Percentiles rank a stretch among this genome's conserved stretches.
phyloP scores from a whole-genome alignment of 345 rosid genomes.

The Murraya koenigii region DNA sequence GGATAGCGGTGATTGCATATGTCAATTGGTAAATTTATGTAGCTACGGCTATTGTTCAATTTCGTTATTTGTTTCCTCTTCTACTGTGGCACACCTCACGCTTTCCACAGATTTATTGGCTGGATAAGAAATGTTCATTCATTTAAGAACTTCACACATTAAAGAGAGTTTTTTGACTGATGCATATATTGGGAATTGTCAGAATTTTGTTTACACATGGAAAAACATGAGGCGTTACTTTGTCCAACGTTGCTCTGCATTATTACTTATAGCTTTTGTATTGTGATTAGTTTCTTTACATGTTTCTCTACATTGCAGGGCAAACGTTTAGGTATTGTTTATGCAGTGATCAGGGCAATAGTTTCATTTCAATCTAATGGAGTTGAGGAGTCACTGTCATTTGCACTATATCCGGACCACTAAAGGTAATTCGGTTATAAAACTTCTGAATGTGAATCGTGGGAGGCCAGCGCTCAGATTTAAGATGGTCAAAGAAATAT shows the following conservation, averaged over 20 bases:
- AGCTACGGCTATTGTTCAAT: background rate
- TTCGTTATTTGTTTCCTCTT: background rate
- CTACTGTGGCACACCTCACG: background rate
- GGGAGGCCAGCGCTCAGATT: slow-evolving; percentile 48
- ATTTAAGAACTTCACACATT: background rate
- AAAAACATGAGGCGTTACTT: background rate
- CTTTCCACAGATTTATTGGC: background rate
- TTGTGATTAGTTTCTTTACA: background rate
- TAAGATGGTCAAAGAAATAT: slow-evolving; percentile 46
- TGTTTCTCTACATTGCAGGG: slow-evolving; percentile 7
- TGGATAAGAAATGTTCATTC: background rate
- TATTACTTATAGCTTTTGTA: background rate
- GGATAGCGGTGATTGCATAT: background rate
- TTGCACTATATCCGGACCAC: slow-evolving; percentile 45
- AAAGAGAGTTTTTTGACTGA: background rate
- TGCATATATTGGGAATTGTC: background rate
- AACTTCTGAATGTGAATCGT: slow-evolving; percentile 31
- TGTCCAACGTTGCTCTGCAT: background rate
- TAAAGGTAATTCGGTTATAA: slow-evolving; percentile 33
- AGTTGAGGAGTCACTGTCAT: slow-evolving; percentile 46
- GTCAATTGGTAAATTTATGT: background rate
- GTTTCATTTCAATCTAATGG: slow-evolving; percentile 35
- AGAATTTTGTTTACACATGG: background rate
- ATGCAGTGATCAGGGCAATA: background rate
- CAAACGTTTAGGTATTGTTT: background rate